Conservation (phyloP, 345 rosid genomes). For the Brassica rapa region DNA sequence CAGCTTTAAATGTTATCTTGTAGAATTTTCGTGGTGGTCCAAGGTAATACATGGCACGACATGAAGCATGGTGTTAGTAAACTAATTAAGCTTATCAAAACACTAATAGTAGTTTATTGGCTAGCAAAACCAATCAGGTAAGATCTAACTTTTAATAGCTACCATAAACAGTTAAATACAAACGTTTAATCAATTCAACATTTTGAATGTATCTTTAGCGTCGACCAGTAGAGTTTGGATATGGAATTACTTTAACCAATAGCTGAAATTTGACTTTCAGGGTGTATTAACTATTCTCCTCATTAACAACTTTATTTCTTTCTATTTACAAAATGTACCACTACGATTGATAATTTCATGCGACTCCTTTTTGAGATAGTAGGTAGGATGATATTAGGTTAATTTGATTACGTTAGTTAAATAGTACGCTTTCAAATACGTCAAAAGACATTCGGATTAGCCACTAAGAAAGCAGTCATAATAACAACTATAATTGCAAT, state of each 20-base stretch:
- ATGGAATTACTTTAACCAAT: constrained; percentile 11
- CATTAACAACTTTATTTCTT: neutral
- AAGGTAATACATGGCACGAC: constrained; percentile 39
- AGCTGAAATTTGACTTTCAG: constrained; percentile 13
- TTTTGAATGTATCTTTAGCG: neutral
- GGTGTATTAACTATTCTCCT: constrained; percentile 17
- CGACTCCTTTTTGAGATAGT: constrained; percentile 4
- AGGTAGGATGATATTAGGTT: constrained; percentile 8
- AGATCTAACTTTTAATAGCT: neutral
- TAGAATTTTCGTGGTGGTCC: constrained; percentile 42
- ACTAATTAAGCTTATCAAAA: neutral
- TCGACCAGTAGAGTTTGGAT: neutral
- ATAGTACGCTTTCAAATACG: constrained; percentile 18
- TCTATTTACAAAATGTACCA: neutral
- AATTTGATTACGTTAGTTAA: constrained; percentile 17
- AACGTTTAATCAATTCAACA: neutral
- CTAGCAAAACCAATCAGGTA: constrained; percentile 15
- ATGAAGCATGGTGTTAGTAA: constrained; percentile 21
- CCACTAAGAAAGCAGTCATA: constrained; percentile 28
- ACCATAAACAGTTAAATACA: neutral
- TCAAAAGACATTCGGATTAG: constrained; percentile 32
- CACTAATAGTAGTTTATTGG: neutral
- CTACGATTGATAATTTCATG: constrained; percentile 17
- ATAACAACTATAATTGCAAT: neutral
- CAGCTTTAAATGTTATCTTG: constrained; percentile 36